These are phyloP conservation scores for Colletotrichum gigasporum DNA, from an alignment of 2,329 filamentous ascomycete genomes.

Conservation along the genomic window DNA sequence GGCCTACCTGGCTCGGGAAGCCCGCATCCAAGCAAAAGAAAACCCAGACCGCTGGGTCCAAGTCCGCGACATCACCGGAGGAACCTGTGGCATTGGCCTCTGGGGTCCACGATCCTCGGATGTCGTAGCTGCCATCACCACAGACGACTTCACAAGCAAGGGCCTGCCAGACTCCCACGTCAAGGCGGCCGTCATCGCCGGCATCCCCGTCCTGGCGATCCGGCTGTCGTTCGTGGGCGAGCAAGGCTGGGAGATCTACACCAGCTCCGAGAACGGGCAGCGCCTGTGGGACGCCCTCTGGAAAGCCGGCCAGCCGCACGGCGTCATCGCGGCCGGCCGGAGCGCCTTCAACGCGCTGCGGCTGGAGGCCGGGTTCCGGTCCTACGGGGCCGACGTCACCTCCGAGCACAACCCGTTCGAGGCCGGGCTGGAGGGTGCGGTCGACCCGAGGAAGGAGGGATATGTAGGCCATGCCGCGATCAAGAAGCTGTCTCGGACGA, in stretches of 20 bases:
- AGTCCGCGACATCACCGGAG: constrained; percentile 67
- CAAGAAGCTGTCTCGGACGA: constrained; percentile 45
- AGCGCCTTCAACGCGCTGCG: constrained; percentile 66
- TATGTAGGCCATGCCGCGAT: constrained; percentile 64
- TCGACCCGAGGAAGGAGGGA: constrained; percentile 55
- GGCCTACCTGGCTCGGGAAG: constrained; percentile 63
- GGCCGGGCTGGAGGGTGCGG: constrained; percentile 61
- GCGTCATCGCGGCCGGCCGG: constrained; percentile 67
- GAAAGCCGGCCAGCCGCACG: constrained; percentile 62
- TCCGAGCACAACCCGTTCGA: constrained; percentile 70
- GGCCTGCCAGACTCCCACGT: constrained; percentile 60
- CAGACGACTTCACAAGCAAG: constrained; percentile 55
- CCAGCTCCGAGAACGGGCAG: constrained; percentile 66
- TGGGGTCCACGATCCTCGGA: constrained; percentile 67
- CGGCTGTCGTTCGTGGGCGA: constrained; percentile 70
- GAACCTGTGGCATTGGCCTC: constrained; percentile 68
- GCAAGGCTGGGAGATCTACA: constrained; percentile 69
- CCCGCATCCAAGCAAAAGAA: constrained; percentile 54
- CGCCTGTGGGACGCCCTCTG: constrained; percentile 68
- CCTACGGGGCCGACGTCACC: constrained; percentile 66
- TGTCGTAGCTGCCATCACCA: constrained; percentile 55
- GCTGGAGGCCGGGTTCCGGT: constrained; percentile 67
- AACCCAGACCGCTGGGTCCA: constrained; percentile 54
- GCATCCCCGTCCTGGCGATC: constrained; percentile 65
- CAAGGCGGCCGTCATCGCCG: constrained; percentile 58